Base-by-base conservation (phyloP, 139 green algal species). In the Chlamydomonas incerta region DNA sequence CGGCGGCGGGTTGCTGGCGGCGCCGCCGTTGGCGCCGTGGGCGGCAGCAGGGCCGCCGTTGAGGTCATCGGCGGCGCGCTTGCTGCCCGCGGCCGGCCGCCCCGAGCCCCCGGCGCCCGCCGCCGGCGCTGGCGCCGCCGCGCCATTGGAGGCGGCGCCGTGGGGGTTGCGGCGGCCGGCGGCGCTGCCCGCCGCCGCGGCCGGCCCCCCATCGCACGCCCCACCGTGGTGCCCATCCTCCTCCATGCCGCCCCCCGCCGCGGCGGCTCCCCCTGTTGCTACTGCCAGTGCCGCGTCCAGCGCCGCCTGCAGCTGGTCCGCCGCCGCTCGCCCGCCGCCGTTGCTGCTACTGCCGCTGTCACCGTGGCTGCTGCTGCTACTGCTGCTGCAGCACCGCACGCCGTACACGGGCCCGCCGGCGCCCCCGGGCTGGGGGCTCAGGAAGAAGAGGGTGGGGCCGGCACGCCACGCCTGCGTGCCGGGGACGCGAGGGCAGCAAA, bases 251-350 rank as follows among this genome's bases (percentile, higher is more conserved):
- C 13, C 52, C 8, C 21, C 20, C 21, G 55, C 11, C 2, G 18
- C 55, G 11, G 55, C 55, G 1, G 74, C 74, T 24, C 3, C 47
- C 46, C n/a, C 23, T 31, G 28, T 31, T 23, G 71, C 71, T 17
- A 46, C 71, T 21, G 20, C 65, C 46, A 75, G 34, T 35, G 65
- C 79, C 20, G 47, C 79, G 21, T 75, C 79, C 66, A 90, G 79
- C 74, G 94, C 96, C 6, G 95, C 96, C 13, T 98, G 96, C 88
- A 88, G 92, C 20, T 89, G 82, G 3, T 96, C 94, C 29, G 92
- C 86, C 29, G 89, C 93, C 31, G 96, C 91, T 0, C 41, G 41
- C 41, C 41, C 41, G 41, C 41, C 41, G 41, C 41, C 41, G 41
- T 8, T 50, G 41, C 41, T 50, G 41, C 41, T 50, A 50, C 41